Evolutionary conservation across 2,329 filamentous ascomycete genomes (phyloP), one percentile per base, ranked within the genome.

Genomic region (Fusarium sp.): DNA sequence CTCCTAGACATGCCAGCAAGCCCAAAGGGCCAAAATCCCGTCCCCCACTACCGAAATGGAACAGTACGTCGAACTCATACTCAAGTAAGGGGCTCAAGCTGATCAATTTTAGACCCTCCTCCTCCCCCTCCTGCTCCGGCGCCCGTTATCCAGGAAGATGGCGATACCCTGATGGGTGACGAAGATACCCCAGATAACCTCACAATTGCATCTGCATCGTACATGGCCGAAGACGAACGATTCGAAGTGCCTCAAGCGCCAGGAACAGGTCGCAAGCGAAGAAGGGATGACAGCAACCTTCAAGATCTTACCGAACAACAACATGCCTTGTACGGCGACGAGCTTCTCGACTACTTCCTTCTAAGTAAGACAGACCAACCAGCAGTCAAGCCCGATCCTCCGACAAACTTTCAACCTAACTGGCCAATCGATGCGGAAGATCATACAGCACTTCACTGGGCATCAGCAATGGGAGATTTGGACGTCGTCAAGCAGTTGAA

Each of bases 381-480:
- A 21, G 89, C 90, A 76, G 88, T 82, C 73, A 89, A 84, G 56
- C 94, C 94, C 2, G 89, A 93, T 65, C 94, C 95, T 4, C 96
- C 96, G 0, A 84, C 89, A 34, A 91, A 93, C 77, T 97, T 97
- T 75, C 91, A 97, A 76, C 90, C 97, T 8, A 92, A 99, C 79
- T 92, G 93, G 79, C 86, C 91, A n/a, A 98, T 99, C 67, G 96
- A 99, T 78, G 92, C 94, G 44, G 94, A 97, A 74, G 91, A 91
- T 12, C 94, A 98, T 76, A 97, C 94, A 4, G 94, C 95, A 8
- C 87, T 99, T 71, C 96, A 99, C 78, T 99, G 96, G 96, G 96
- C 94, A 19, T 94, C 93, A 55, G 93, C 96, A 25, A 99, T 99
- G 95, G 96, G 96, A 62, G 96, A 98, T 72, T 85, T 98, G 30